Evolutionary conservation across 257 asterid genomes (phyloP), one percentile per base, ranked within the genome.

Genomic region (Linaria vulgaris): DNA sequence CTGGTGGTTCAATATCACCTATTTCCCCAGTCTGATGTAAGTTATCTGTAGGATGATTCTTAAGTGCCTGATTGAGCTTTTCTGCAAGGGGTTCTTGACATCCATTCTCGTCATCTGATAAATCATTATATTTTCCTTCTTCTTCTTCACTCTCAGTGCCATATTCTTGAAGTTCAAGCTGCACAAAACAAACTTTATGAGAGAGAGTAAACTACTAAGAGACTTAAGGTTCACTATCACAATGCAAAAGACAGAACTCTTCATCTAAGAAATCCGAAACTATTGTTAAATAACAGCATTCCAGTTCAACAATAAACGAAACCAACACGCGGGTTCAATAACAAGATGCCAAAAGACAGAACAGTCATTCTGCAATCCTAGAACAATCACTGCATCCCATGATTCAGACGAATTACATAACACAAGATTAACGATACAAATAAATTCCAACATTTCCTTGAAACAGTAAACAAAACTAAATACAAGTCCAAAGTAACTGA

Each of bases 161-260:
- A 72, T 92, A 92, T 78, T 92, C 97, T 31, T 87, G 74, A 80
- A 79, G 86, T 75, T 87, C 88, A 66, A 87, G 95, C 99, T 92
- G 82, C 69, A 72, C 37, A 19, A 43, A 49, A 56, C 31, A 58
- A 67, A 27, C 49, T 50, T 27, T 14, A 41, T 1, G 55, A 68
- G 39, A 80, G 39, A 80, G 80, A 50, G 10, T 14, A 7, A 34
- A 34, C 41, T 34, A 34, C 1, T 34, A 7, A 34, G 1, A 3
- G 41, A 34, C 41, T 34, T 6, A 48, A n/a, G 24, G 49, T 15
- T 21, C 17, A 22, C 39, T 10, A 4, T 3, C 50, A 1, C 15
- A 5, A 41, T 0, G 14, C 37, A 16, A 39, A 59, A 9, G 30
- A 19, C 46, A 37, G 5, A 57, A 17, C 27, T 2, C 55, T 17